Evolutionary conservation across 805 yeast genomes (phyloP).

Genomic region (Wickerhamiella spandovensis): DNA sequence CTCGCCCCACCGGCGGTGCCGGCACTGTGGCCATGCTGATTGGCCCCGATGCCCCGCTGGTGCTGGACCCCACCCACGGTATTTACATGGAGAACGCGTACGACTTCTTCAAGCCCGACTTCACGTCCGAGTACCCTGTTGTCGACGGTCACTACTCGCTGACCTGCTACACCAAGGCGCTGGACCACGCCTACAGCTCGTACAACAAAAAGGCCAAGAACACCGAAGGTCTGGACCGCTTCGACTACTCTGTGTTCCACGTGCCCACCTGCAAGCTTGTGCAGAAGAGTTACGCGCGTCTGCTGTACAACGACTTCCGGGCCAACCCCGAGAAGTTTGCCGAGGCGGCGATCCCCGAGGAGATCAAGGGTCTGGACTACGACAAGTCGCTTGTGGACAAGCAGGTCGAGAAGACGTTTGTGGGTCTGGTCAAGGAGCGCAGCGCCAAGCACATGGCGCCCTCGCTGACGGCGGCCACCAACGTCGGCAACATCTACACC

Average conservation of each 20-base stretch:
- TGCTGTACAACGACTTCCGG: constrained; percentile 76
- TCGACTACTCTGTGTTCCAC: constrained; percentile 93
- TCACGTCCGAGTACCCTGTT: constrained; percentile 89
- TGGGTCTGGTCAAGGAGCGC: constrained; percentile 58
- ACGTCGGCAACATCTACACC: constrained; percentile 97
- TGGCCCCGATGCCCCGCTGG: constrained; percentile 97
- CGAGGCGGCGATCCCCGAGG: constrained; percentile 35
- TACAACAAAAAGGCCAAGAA: constrained; percentile 46
- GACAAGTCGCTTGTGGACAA: constrained; percentile 71
- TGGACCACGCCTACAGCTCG: constrained; percentile 71
- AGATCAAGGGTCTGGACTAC: constrained; percentile 48
- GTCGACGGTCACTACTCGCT: constrained; percentile 96
- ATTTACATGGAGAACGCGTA: constrained; percentile 93
- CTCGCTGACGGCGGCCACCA: constrained; percentile 77
- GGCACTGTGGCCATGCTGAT: constrained; percentile 90
- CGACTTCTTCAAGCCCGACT: constrained; percentile 94
- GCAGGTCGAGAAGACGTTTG: constrained; percentile 70
- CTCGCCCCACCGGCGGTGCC: constrained; percentile 99
- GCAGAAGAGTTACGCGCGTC: constrained; percentile 81
- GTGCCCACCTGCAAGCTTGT: constrained; percentile 97
- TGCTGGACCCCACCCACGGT: constrained; percentile 79
- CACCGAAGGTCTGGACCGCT: constrained; percentile 47
- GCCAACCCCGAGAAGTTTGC: constrained; percentile 50
- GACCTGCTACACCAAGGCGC: constrained; percentile 84
- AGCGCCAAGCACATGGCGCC: constrained; percentile 62